Conservation (phyloP, 208 protist species). For the Trypanosoma melophagium region DNA sequence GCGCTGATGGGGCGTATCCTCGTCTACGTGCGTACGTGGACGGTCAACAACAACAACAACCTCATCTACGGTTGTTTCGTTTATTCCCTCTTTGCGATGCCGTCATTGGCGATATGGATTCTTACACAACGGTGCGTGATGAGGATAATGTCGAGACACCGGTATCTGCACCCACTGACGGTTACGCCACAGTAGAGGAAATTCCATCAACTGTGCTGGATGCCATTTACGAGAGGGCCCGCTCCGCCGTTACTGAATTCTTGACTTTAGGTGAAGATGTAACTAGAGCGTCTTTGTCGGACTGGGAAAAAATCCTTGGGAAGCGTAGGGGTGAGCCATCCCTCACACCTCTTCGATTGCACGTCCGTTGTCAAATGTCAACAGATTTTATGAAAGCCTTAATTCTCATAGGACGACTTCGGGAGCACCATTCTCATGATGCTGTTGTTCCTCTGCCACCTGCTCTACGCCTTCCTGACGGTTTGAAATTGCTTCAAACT, state of each 20-base stretch:
- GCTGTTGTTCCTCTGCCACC: slow-evolving; percentile 18
- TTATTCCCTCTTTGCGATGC: slow-evolving; percentile 37
- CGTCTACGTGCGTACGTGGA: slow-evolving; percentile 34
- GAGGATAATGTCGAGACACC: slow-evolving; percentile 1
- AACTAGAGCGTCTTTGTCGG: background rate
- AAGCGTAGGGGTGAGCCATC: background rate
- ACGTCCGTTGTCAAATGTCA: slow-evolving; percentile 70
- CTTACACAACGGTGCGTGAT: background rate
- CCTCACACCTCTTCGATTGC: slow-evolving; percentile 35
- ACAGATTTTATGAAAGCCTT: slow-evolving; percentile 81
- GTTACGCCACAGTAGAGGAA: slow-evolving; percentile 30
- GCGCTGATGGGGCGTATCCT: slow-evolving; percentile 65
- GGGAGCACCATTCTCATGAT: slow-evolving; percentile 22
- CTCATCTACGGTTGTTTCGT: slow-evolving; percentile 7
- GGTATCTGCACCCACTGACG: slow-evolving; percentile 8
- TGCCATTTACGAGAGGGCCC: slow-evolving; percentile 24
- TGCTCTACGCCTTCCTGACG: slow-evolving; percentile 4
- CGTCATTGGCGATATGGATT: slow-evolving; percentile 44
- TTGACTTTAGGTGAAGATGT: background rate
- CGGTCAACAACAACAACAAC: background rate
- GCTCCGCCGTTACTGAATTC: background rate
- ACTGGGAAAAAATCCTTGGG: background rate
- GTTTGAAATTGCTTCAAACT: slow-evolving; percentile 18
- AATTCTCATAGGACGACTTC: slow-evolving; percentile 41
- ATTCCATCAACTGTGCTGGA: slow-evolving; percentile 43